These are phyloP conservation scores for Rubia yunnanensis DNA, from an alignment of 257 asterid species.

Conservation along the genomic window DNA sequence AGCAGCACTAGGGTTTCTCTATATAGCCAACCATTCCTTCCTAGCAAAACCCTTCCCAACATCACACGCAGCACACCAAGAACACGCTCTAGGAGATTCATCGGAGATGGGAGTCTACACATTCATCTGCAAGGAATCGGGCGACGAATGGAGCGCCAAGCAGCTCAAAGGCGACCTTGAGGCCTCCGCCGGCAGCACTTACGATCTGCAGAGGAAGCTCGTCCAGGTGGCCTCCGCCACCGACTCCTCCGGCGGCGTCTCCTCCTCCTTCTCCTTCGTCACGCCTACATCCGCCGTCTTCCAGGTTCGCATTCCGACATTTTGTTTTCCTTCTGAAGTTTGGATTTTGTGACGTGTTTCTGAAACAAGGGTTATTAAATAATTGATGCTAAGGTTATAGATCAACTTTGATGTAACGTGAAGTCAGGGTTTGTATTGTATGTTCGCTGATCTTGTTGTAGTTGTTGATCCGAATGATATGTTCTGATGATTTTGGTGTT, in stretches of 20 bases:
- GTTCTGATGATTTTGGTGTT: too few relatives aligned
- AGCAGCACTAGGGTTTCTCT: neutral
- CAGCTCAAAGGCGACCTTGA: slow-evolving; percentile 48
- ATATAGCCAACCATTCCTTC: neutral
- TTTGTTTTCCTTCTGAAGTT: neutral
- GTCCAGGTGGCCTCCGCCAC: slow-evolving; percentile 58
- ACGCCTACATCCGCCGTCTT: slow-evolving; percentile 72
- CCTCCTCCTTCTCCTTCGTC: slow-evolving; percentile 65
- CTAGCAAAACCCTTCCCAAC: neutral
- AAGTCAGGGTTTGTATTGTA: too few relatives aligned
- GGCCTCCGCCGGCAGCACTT: slow-evolving; percentile 43
- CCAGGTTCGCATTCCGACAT: slow-evolving; percentile 32
- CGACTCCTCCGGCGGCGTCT: slow-evolving; percentile 68
- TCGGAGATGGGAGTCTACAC: slow-evolving; percentile 59
- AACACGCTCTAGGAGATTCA: neutral
- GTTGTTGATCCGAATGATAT: too few relatives aligned
- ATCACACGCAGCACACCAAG: neutral
- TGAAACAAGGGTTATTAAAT: too few relatives aligned
- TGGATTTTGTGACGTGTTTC: neutral
- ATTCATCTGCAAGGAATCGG: slow-evolving; percentile 39
- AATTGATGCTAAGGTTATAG: too few relatives aligned
- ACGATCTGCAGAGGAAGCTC: slow-evolving; percentile 68
- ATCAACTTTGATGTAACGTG: too few relatives aligned
- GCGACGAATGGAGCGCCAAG: slow-evolving; percentile 50
- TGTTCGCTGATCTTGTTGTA: too few relatives aligned